These are phyloP conservation scores for Chlorella sp. DNA, from an alignment of 139 green algal species.

Conservation along the genomic window DNA sequence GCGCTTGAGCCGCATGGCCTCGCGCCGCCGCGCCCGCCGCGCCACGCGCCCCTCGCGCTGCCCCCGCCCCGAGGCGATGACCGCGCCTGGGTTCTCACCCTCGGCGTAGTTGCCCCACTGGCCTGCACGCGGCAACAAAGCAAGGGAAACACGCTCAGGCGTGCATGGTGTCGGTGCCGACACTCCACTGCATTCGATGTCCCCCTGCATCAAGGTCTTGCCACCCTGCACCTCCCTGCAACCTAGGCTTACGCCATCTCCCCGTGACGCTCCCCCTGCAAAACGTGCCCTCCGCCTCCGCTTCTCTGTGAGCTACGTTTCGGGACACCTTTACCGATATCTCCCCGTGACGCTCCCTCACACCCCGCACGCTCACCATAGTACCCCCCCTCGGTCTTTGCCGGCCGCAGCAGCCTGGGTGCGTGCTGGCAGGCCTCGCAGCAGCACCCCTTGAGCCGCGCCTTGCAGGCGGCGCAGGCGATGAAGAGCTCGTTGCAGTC, in stretches of 20 bases:
- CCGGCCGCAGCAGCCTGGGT: constrained; percentile 64
- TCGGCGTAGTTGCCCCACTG: constrained; percentile 29
- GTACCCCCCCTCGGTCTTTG: constrained; percentile 47
- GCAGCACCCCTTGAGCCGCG: constrained; percentile 64
- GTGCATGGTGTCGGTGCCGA: not conserved
- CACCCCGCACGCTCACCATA: constrained; percentile 12
- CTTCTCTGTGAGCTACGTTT: not conserved
- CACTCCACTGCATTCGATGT: no score
- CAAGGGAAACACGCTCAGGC: not conserved
- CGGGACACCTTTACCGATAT: no score
- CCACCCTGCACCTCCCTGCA: not conserved
- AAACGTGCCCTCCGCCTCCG: not conserved
- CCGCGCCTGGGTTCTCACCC: not conserved
- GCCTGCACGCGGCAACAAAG: constrained; percentile 5
- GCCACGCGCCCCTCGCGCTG: constrained; percentile 23
- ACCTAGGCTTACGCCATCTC: not conserved
- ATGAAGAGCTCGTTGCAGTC: constrained; percentile 91
- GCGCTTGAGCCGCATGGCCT: constrained; percentile 8
- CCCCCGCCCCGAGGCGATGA: constrained; percentile 7
- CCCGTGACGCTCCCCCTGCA: not conserved
- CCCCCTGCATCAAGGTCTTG: not conserved
- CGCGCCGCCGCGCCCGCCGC: constrained; percentile 21
- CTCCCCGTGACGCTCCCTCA: not conserved
- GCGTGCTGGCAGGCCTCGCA: constrained; percentile 66
- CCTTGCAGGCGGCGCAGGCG: constrained; percentile 65